Base-by-base conservation (phyloP, 2,329 filamentous ascomycete species). In the Neoascochyta sp. region DNA sequence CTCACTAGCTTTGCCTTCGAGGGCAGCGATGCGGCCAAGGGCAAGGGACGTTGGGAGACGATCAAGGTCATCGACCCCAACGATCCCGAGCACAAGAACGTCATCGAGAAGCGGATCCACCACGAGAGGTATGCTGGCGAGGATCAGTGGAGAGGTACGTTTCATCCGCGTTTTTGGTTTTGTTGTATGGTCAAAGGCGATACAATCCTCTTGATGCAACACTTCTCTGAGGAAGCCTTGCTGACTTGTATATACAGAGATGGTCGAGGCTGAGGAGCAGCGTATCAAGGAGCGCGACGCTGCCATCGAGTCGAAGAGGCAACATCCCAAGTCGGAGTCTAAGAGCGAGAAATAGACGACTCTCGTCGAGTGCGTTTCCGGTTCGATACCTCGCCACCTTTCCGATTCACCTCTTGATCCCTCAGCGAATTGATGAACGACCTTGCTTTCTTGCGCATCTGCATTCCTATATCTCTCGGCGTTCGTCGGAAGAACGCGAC, bases 71-170 rank as follows among this genome's bases (percentile, higher is more conserved):
- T 89, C 24, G 85, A 90, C 64, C 84, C 85, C 30, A 73, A 86
- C 46, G 86, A 94, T 60, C 86, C 86, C 2, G 78, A 82, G 66
- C 86, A 89, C 65, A 83, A 87, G 74, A 73, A 83, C 52, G 61
- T 88, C 47, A 85, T 93, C 47, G 86, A 93, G 76, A 90, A 89
- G 78, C 80, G 73, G 68, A 76, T 92, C 32, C 86, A 93, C 63
- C 85, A 88, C 68, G 86, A 93, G 71, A 74, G 85, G 43, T 92
- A 93, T 63, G 75, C 81, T 59, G 86, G 87, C 24, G 86, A 94
- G 69, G 89, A 96, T 64, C 74, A 95, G 53, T 98, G 92, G 92
- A 92, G 79, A 71, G 82, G 81, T 84, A 66, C 60, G 78, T 67
- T 43, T 22, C 8, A 7, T 20, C 10, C 9, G 7, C 7, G 13